Base-by-base conservation (phyloP, 768 basidiomycete genomes). In the Rhodotorula babjevae region DNA sequence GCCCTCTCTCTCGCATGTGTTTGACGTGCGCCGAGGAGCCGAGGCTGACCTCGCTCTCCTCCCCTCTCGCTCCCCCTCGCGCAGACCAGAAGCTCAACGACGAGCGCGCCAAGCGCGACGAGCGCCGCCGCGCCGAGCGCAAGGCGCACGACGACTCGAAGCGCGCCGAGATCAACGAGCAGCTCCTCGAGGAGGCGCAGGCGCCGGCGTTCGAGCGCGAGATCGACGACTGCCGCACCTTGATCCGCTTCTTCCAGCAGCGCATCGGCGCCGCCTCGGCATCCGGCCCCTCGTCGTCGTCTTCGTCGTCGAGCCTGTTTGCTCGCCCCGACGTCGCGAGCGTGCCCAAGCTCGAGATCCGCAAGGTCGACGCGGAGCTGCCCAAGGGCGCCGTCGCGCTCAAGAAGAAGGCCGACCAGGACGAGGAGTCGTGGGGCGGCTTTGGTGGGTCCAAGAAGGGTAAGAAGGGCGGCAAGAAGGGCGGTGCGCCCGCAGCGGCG, bases 151-250 rank as follows among this genome's bases (percentile, higher is more conserved):
- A 93, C 79, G 85, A 87, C 44, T 85, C 87, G 78, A 92, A 90
- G 84, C 89, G 87, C 80, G 83, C 88, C 81, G 92, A 93, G 79
- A 84, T 89, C 70, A 89, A 87, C 18, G 86, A 90, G 76, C 88
- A 87, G 52, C 81, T 97, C 60, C 87, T 90, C 63, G 96, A 99
- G 71, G 93, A 98, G 80, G 96, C 96, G 33, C 87, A 88, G 70
- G 79, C 85, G 33, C 94, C 96, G 40, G 96, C 96, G 0, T 98
- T 87, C 85, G 91, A 92, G 78, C 85, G 87, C 65, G 87, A 97
- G 80, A 93, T 99, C 78, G 92, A 98, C 83, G 96, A 98, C 80
- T 97, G 93, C 83, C 89, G 91, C 79, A 95, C 90, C 8, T 87
- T 96, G 75, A 89, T 95, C 79, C 90, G 93, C 81, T 87, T 84